These are phyloP conservation scores for Saraca asoca DNA, from an alignment of 331 rosid genomes.

Conservation along the genomic window DNA sequence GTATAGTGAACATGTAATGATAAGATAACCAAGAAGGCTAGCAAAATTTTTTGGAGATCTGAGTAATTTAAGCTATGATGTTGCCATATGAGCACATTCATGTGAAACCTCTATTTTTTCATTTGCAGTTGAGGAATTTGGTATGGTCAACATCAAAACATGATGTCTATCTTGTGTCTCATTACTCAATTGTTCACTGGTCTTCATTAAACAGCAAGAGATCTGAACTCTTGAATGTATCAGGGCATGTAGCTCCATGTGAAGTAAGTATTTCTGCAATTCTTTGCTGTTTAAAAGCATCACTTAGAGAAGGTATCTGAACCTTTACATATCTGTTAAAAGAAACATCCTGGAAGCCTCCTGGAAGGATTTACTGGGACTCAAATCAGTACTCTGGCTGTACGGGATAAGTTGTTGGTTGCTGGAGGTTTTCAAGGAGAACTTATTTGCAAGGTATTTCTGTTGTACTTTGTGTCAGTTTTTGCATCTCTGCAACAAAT, in stretches of 20 bases:
- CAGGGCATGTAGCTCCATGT: conserved; percentile 76
- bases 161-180: conserved; percentile 69
- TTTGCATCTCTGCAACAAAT: neutral
- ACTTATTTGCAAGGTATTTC: conserved; percentile 76
- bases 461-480: neutral
- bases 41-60: too few species aligned
- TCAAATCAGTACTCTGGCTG: conserved; percentile 76
- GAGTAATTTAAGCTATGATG: neutral
- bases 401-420: conserved; percentile 64
- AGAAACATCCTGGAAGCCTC: conserved; percentile 83
- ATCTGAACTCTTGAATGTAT: conserved; percentile 65
- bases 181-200: conserved; percentile 68
- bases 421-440: conserved; percentile 91
- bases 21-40: too few species aligned
- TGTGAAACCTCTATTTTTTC: conserved; percentile 8
- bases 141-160: conserved; percentile 85
- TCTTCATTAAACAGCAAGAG: conserved; percentile 55
- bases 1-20: too few species aligned
- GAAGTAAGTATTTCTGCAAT: conserved; percentile 32
- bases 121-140: conserved; percentile 77
- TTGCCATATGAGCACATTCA: neutral
- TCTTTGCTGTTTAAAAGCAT: neutral
- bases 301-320: conserved; percentile 16
- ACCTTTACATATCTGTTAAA: conserved; percentile 17
- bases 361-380: conserved; percentile 79